Evolutionary conservation across 768 basidiomycete species (phyloP), one percentile per base, ranked within the genome.

Genomic region (Serpula lacrymans): DNA sequence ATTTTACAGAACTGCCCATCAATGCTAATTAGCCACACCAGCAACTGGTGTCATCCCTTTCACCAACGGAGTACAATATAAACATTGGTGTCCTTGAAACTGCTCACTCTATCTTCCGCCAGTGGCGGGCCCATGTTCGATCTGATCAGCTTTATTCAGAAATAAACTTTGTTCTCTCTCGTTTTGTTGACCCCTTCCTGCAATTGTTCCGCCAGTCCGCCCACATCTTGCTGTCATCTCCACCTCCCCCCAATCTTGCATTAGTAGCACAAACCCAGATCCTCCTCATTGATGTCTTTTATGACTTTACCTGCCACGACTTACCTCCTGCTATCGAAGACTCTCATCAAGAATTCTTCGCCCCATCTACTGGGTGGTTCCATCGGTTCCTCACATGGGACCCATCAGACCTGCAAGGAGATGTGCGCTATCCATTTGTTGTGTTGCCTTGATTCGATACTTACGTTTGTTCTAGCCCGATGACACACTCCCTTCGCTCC

Each of bases 301-400:
- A 93, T 54, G 96, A 98, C 62, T 78, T 99, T 48, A 92, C 87
- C 2, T 88, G 88, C 50, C 95, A 98, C 49, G 96, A 99, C 64
- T 71, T 98, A 13, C 96, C 94, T 4, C 91, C 92, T 11, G 85
- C 82, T 49, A 83, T 99, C 52, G 96, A 99, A 58, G 96, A 98
- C 54, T 70, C 80, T 20, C 80, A 93, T 43, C 68, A 74, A 14
- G 77, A 85, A 45, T 96, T 95, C 60, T 96, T 97, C 61, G 82
- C 73, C 3, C 69, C 80, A 1, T 66, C 66, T 0, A 66, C 61
- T 3, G 88, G 88, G 2, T 82, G 80, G 69, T 86, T 97, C 57
- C 79, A 90, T 44, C 76, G 74, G 41, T 88, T 96, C 52, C 64
- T 98, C 47, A 66, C 69, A 4, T 95, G 89, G 89, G 79, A 92